Evolutionary conservation across 495 filamentous ascomycete genomes (phyloP).

Genomic region (Penicillium taxi): DNA sequence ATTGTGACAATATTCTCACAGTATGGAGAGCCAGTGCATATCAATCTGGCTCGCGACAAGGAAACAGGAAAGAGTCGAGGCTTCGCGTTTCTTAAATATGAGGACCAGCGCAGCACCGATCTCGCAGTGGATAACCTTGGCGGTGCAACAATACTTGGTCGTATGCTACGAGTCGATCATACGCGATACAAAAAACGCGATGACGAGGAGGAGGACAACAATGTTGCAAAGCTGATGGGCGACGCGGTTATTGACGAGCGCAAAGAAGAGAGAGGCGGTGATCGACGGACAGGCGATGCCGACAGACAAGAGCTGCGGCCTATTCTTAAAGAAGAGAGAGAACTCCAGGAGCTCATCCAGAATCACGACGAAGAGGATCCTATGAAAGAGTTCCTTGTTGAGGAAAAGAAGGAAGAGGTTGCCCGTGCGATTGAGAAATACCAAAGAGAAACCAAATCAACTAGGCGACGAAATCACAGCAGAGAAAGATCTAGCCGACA

Average conservation of each 20-base stretch:
- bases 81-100: slow-evolving; percentile 95
- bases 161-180: slow-evolving; percentile 83
- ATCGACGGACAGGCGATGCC: slow-evolving; percentile 22
- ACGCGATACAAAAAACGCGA: slow-evolving; percentile 82
- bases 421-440: slow-evolving; percentile 55
- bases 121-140: slow-evolving; percentile 93
- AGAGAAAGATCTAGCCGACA: slow-evolving; percentile 42
- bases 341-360: slow-evolving; percentile 64
- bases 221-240: slow-evolving; percentile 35
- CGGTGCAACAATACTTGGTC: slow-evolving; percentile 73
- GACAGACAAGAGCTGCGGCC: slow-evolving; percentile 33
- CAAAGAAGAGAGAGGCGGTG: slow-evolving; percentile 23
- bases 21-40: slow-evolving; percentile 85
- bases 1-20: slow-evolving; percentile 96
- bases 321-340: slow-evolving; percentile 61
- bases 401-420: slow-evolving; percentile 85
- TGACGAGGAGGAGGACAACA: slow-evolving; percentile 68
- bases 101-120: slow-evolving; percentile 94
- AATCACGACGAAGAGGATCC: slow-evolving; percentile 94
- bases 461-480: slow-evolving; percentile 29
- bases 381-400: slow-evolving; percentile 84
- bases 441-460: slow-evolving; percentile 35
- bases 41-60: slow-evolving; percentile 87
- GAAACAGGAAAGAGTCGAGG: slow-evolving; percentile 91
- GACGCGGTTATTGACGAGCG: slow-evolving; percentile 19